These are phyloP conservation scores for Verticillium zaregamsianum DNA, from an alignment of 2,329 filamentous ascomycete species.

Conservation along the genomic window DNA sequence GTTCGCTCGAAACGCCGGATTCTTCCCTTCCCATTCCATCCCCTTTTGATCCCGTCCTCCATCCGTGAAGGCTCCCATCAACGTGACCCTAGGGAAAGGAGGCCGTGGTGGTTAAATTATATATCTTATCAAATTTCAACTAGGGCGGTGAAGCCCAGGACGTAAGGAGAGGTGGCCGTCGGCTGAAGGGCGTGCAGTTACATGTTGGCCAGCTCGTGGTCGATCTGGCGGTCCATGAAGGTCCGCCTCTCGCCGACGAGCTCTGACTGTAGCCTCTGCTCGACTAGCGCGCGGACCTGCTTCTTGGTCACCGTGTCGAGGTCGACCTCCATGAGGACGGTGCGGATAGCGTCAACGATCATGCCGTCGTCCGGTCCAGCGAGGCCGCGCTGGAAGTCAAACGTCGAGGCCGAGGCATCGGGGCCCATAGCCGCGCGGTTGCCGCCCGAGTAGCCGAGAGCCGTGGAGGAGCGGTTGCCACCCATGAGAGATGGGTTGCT, in stretches of 20 bases:
- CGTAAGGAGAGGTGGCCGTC: background rate
- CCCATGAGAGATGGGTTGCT: conserved; percentile 38
- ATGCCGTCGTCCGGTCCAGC: conserved; percentile 71
- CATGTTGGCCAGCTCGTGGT: conserved; percentile 91
- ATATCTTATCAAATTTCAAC: background rate
- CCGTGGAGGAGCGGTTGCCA: conserved; percentile 36
- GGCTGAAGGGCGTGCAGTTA: conserved; percentile 34
- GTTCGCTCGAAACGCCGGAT: background rate
- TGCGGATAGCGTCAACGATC: conserved; percentile 81
- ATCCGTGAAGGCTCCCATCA: background rate
- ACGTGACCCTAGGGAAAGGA: background rate
- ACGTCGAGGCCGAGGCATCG: conserved; percentile 45
- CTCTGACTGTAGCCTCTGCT: conserved; percentile 89
- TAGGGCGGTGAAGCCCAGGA: background rate
- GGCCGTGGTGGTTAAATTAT: background rate
- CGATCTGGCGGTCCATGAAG: conserved; percentile 91
- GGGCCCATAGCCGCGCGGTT: conserved; percentile 39
- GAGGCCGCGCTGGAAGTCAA: conserved; percentile 57
- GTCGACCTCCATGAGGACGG: conserved; percentile 82
- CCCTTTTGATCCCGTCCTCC: background rate
- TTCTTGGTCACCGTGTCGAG: conserved; percentile 98
- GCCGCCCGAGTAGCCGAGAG: conserved; percentile 44
- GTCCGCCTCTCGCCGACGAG: conserved; percentile 78
- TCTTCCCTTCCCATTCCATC: background rate
- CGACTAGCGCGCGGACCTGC: conserved; percentile 84